A percentile compares a stretch with the other conserved stretches of the same genome.
Evolutionary conservation across 1,284 basidiomycete genomes (phyloP).

Genomic region (Cutaneotrichosporon sp.): DNA sequence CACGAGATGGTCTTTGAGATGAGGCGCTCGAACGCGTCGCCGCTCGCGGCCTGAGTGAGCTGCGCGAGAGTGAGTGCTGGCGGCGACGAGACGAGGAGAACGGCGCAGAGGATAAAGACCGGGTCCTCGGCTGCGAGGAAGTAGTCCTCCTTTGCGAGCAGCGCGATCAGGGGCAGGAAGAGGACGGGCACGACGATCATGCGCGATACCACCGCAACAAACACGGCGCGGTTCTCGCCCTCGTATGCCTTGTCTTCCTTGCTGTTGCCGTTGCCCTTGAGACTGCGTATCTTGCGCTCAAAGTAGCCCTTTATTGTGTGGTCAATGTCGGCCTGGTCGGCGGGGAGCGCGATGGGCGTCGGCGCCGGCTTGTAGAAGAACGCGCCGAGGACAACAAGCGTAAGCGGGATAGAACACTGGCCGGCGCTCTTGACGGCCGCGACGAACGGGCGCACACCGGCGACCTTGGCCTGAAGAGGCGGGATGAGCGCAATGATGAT

Average conservation of each 20-base stretch:
- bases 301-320: constrained; percentile 18
- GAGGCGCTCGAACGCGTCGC: constrained; percentile 83
- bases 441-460: constrained; percentile 61
- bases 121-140: constrained; percentile 53
- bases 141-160: constrained; percentile 59
- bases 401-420: constrained; percentile 79
- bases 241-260: constrained; percentile 35
- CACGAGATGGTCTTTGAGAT: constrained; percentile 57
- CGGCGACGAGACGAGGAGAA: constrained; percentile 61
- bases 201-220: constrained; percentile 63
- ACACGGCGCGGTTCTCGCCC: constrained; percentile 74
- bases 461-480: constrained; percentile 66
- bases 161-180: constrained; percentile 65
- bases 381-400: constrained; percentile 83
- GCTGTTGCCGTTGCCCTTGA: constrained; percentile 6
- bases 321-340: not conserved
- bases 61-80: constrained; percentile 52
- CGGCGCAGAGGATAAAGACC: constrained; percentile 56
- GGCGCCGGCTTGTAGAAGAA: constrained; percentile 63
- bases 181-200: constrained; percentile 82
- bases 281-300: constrained; percentile 29
- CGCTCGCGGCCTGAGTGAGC: constrained; percentile 80
- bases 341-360: constrained; percentile 11
- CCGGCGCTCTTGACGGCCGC: constrained; percentile 67
- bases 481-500: constrained; percentile 73